Percentiles rank a stretch among this genome's conserved stretches.
Conservation (phyloP, 768 basidiomycete genomes). For the Tulasnella sp. region DNA sequence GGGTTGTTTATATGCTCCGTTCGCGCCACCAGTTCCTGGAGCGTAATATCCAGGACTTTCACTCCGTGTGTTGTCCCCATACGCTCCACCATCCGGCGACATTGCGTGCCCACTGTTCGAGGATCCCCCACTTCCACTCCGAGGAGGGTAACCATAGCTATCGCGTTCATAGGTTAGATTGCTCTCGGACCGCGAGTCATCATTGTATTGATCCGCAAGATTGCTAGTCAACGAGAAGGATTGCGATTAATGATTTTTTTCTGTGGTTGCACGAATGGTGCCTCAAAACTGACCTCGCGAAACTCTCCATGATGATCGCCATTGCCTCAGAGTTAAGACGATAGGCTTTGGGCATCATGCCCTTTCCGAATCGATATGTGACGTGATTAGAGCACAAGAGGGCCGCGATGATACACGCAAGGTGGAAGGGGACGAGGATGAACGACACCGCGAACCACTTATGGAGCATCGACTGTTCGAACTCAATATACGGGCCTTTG, state of each 20-base stretch:
- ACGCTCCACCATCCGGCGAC: not conserved
- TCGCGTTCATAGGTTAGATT: not conserved
- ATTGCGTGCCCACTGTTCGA: conserved; percentile 11
- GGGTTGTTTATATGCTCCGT: too few relatives aligned
- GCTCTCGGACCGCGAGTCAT: conserved; percentile 47
- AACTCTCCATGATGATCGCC: conserved; percentile 78
- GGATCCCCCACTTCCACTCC: conserved; percentile 1
- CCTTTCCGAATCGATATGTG: conserved; percentile 80
- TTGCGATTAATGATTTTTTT: not conserved
- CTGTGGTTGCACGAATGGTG: not conserved
- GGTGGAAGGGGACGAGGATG: conserved; percentile 55
- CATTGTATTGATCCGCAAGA: conserved; percentile 64
- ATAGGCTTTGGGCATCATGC: conserved; percentile 80
- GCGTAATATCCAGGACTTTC: not conserved
- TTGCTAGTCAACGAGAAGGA: conserved; percentile 36
- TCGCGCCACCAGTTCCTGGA: not conserved
- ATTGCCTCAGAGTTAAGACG: conserved; percentile 60
- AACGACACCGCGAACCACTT: conserved; percentile 58
- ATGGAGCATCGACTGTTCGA: conserved; percentile 22
- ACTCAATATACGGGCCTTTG: conserved; percentile 50
- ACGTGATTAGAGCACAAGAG: conserved; percentile 74
- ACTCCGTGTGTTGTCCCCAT: not conserved
- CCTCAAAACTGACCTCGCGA: conserved; percentile 48
- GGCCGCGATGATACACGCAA: conserved; percentile 49
- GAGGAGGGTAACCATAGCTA: not conserved